Conservation (phyloP, 2,329 filamentous ascomycete genomes). For the Cercospora sesami region DNA sequence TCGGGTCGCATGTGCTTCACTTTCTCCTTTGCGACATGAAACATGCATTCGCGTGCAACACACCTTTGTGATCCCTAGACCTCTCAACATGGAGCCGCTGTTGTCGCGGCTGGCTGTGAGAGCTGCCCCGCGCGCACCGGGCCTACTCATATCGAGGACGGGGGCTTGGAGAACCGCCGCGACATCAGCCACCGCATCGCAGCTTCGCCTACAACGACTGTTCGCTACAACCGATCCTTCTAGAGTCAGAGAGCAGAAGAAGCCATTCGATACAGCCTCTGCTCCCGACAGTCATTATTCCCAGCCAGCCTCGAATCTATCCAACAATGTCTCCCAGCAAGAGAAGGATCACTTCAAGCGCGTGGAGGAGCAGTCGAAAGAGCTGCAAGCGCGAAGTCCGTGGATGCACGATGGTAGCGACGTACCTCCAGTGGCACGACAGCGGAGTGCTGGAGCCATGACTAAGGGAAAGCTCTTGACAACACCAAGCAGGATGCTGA, state of each 20-base stretch:
- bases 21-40: neutral
- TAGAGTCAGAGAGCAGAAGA: constrained; percentile 22
- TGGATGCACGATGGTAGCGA: constrained; percentile 66
- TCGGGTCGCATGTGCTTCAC: constrained; percentile 5
- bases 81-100: constrained; percentile 31
- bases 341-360: constrained; percentile 50
- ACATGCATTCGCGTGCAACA: neutral
- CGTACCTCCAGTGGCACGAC: constrained; percentile 55
- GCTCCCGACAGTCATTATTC: constrained; percentile 36
- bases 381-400: constrained; percentile 61
- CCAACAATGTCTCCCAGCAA: constrained; percentile 47
- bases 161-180: constrained; percentile 21
- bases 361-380: constrained; percentile 50
- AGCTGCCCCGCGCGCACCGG: constrained; percentile 26
- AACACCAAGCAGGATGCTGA: constrained; percentile 76
- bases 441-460: constrained; percentile 59
- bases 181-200: constrained; percentile 12
- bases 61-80: neutral
- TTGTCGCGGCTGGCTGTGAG: constrained; percentile 33
- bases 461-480: constrained; percentile 75
- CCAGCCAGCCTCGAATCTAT: constrained; percentile 42
- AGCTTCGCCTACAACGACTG: constrained; percentile 11
- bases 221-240: constrained; percentile 14
- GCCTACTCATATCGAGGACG: constrained; percentile 2
- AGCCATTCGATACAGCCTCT: constrained; percentile 26